Evolutionary conservation across 345 rosid species (phyloP).

Genomic region (Kernera saxatilis): DNA sequence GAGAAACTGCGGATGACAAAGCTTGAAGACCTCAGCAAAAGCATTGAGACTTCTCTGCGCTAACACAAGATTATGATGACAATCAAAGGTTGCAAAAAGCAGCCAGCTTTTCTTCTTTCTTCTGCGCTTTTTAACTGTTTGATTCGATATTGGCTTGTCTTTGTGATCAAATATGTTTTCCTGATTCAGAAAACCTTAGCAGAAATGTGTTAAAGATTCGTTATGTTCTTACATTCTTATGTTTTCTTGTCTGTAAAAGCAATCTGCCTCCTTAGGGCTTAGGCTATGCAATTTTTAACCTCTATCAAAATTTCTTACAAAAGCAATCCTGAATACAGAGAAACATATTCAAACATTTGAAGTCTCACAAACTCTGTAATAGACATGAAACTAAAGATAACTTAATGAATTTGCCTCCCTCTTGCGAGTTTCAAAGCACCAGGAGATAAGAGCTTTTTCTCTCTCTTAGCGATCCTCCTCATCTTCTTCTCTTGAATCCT

Average conservation of each 20-base stretch:
- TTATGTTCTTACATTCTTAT: not conserved
- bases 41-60: constrained; percentile 35
- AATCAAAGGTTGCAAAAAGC: not conserved
- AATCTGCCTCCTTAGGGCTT: not conserved
- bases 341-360: not conserved
- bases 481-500: constrained; percentile 57
- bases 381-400: not conserved
- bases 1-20: constrained; percentile 78
- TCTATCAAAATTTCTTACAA: not conserved
- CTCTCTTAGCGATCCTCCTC: constrained; percentile 58
- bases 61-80: constrained; percentile 9
- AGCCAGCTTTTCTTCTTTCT: constrained; percentile 1
- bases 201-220: not conserved
- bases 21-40: constrained; percentile 84
- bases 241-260: not conserved
- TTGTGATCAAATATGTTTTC: constrained; percentile 8
- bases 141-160: not conserved
- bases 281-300: not conserved
- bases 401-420: too few species aligned
- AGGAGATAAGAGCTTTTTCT: constrained; percentile 60
- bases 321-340: not conserved
- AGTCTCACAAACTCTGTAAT: constrained; percentile 33
- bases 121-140: constrained; percentile 25
- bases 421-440: too few species aligned
- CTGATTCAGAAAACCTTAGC: not conserved